Evolutionary conservation across 768 basidiomycete species (phyloP).

Genomic region (Lactifluus echinatus): DNA sequence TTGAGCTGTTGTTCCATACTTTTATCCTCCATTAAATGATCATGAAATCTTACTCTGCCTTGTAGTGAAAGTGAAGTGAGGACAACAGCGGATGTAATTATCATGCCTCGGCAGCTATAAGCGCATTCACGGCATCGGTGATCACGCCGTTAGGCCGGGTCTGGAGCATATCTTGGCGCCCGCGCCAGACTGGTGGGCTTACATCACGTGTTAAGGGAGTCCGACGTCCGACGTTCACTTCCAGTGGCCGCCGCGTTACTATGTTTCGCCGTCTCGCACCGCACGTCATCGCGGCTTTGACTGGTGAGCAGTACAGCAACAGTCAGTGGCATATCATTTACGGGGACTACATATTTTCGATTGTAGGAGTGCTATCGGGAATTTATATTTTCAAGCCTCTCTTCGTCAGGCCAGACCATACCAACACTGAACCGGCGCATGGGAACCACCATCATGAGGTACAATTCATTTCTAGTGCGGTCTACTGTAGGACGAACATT

Average conservation of each 20-base stretch:
- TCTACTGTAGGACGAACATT: background rate
- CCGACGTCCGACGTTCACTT: background rate
- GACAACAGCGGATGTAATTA: background rate
- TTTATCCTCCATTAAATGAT: background rate
- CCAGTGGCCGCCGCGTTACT: background rate
- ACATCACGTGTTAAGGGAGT: background rate
- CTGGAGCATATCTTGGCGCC: conserved; percentile 3
- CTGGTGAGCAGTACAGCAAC: conserved; percentile 35
- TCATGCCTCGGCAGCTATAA: too few species aligned
- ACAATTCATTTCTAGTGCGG: background rate
- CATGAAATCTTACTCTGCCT: background rate
- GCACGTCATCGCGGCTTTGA: conserved; percentile 34
- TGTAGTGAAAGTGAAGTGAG: background rate
- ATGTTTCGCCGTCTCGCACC: conserved; percentile 8
- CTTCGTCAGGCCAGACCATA: background rate
- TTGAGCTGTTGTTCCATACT: background rate
- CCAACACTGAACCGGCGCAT: background rate
- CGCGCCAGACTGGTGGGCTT: conserved; percentile 1
- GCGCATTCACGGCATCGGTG: background rate
- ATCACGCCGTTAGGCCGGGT: conserved; percentile 8
- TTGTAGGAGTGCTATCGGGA: conserved; percentile 13
- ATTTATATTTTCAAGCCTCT: conserved; percentile 16
- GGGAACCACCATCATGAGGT: background rate
- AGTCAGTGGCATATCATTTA: background rate
- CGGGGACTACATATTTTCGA: background rate